These are phyloP conservation scores for Sindora glabra DNA, from an alignment of 306 rosid species.

Conservation along the genomic window DNA sequence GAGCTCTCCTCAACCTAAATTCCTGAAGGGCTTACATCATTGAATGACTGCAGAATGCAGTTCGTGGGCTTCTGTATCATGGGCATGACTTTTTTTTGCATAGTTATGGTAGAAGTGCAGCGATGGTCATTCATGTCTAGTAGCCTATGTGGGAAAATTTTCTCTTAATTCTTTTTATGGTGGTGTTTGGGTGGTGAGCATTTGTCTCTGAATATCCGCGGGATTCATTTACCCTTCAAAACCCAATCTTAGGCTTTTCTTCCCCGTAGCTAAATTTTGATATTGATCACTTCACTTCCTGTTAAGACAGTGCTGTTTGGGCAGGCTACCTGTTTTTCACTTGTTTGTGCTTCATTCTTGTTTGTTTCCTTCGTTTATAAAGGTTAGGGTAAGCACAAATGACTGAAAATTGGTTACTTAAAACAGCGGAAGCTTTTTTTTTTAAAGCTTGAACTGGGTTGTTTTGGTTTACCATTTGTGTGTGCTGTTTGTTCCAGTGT, in stretches of 20 bases:
- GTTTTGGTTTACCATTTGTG: constrained; percentile 9
- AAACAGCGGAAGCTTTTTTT: neutral
- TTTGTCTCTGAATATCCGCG: neutral
- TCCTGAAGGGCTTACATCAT: neutral
- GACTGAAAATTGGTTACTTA: neutral
- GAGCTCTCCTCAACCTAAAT: neutral
- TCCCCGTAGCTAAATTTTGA: neutral
- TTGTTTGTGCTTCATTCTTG: neutral
- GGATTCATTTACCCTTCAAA: neutral
- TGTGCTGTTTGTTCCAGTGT: constrained; percentile 5
- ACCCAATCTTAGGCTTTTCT: neutral
- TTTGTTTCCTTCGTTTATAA: neutral
- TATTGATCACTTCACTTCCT: neutral
- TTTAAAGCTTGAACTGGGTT: constrained; percentile 18
- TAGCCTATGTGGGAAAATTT: neutral
- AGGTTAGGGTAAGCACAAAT: neutral
- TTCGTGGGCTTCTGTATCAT: neutral
- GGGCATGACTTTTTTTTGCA: neutral
- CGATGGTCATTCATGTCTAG: neutral
- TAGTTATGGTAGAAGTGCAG: neutral
- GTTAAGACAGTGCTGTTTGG: neutral
- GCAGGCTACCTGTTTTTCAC: neutral
- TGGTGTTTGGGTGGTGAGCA: neutral
- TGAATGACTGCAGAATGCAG: neutral
- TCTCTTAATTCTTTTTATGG: neutral